phyloP scores from a whole-genome alignment of 352 stramenopile species.

The Pythium rishiriense region DNA sequence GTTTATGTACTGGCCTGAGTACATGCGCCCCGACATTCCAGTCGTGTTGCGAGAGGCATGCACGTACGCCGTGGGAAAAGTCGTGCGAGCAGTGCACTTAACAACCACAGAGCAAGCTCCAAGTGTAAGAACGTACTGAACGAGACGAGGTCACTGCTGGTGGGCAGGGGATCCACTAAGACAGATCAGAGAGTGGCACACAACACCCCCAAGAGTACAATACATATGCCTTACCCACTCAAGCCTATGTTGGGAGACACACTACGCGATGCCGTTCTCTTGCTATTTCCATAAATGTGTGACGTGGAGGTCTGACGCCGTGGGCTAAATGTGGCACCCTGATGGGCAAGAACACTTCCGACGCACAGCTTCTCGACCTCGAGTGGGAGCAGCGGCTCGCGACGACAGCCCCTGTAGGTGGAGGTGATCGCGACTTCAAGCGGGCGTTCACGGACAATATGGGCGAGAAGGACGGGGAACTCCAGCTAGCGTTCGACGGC shows the following conservation, averaged over 20 bases:
- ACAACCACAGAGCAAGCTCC: conserved; percentile 34
- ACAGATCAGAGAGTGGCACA: background rate
- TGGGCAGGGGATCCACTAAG: background rate
- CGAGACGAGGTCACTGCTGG: background rate
- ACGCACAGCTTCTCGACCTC: background rate
- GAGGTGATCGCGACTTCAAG: background rate
- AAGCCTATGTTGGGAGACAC: no score
- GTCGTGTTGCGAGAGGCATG: conserved; percentile 69
- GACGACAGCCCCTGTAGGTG: background rate
- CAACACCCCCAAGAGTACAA: conserved; percentile 8
- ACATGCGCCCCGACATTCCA: conserved; percentile 73
- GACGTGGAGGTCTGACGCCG: background rate
- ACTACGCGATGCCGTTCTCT: background rate
- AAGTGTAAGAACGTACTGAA: conserved; percentile 44
- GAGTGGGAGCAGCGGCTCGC: background rate
- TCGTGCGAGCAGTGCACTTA: conserved; percentile 64
- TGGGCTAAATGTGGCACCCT: background rate
- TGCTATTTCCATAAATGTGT: conserved; percentile 3
- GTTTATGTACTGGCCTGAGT: conserved; percentile 88
- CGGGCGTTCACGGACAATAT: background rate
- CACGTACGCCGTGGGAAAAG: conserved; percentile 67
- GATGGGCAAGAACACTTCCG: background rate
- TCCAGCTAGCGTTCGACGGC: conserved; percentile 21
- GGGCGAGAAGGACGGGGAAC: background rate
- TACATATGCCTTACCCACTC: conserved; percentile 13